Percentiles rank a stretch among this genome's conserved stretches.
Evolutionary conservation across 495 filamentous ascomycete genomes (phyloP).

Genomic region (Penicillium taxi): DNA sequence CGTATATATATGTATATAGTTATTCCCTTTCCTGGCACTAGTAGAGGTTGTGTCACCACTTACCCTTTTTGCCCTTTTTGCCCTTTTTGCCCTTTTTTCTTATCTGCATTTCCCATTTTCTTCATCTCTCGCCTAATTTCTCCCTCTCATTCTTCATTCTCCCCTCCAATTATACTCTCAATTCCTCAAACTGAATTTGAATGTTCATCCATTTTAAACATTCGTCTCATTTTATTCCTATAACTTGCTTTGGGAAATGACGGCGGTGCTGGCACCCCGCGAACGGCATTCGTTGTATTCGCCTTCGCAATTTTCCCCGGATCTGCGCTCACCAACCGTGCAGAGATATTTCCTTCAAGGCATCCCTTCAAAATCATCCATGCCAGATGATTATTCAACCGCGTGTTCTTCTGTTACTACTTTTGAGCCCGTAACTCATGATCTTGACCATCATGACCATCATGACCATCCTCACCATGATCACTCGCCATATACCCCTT

Average conservation of each 20-base stretch:
- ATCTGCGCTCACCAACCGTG: constrained; percentile 35
- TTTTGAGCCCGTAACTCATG: no score
- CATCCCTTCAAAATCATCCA: constrained; percentile 28
- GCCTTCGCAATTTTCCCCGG: constrained; percentile 26
- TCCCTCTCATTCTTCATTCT: background rate
- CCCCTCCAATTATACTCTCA: background rate
- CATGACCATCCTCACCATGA: constrained; percentile 34
- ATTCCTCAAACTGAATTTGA: background rate
- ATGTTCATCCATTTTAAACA: no score
- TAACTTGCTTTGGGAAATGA: constrained; percentile 27
- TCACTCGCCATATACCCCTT: constrained; percentile 41
- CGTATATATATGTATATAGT: background rate
- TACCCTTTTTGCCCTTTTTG: background rate
- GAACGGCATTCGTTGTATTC: constrained; percentile 31
- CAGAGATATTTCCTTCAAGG: constrained; percentile 39
- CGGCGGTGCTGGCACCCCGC: constrained; percentile 32
- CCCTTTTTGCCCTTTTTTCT: background rate
- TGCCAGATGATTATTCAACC: constrained; percentile 24
- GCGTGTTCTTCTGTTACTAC: constrained; percentile 31
- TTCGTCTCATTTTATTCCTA: no score
- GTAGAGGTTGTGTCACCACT: constrained; percentile 2
- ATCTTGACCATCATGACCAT: constrained; percentile 28
- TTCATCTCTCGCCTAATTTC: background rate
- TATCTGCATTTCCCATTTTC: constrained; percentile 1
- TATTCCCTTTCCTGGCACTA: no score